Conservation (phyloP, 2,329 filamentous ascomycete genomes). For the Pseudogymnoascus sp. region DNA sequence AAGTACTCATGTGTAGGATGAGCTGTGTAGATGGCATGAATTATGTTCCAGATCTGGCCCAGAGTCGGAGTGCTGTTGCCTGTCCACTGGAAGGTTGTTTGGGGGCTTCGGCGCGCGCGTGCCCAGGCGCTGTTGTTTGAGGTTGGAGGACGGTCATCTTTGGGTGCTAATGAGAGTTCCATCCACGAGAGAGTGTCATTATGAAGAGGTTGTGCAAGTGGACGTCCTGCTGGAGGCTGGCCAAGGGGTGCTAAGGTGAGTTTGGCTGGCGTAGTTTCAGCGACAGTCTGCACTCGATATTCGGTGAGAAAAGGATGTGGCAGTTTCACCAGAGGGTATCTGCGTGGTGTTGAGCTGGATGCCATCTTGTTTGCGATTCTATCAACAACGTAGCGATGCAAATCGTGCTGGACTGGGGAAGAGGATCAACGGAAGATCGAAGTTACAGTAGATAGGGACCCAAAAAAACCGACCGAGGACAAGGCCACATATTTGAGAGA, state of each 20-base stretch:
- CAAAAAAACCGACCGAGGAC: background rate
- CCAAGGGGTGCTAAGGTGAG: slow-evolving; percentile 13
- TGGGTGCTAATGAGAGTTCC: slow-evolving; percentile 21
- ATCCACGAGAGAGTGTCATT: slow-evolving; percentile 23
- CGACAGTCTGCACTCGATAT: slow-evolving; percentile 16
- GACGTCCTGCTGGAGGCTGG: slow-evolving; percentile 11
- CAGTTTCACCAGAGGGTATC: slow-evolving; percentile 17
- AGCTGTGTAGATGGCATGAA: slow-evolving; percentile 30
- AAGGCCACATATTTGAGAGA: background rate
- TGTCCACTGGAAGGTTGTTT: slow-evolving; percentile 29
- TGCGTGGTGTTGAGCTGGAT: slow-evolving; percentile 11
- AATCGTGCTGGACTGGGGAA: background rate
- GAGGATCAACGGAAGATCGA: background rate
- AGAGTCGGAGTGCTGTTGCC: slow-evolving; percentile 24
- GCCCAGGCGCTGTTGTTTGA: slow-evolving; percentile 33
- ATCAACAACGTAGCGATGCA: slow-evolving; percentile 2
- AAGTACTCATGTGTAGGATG: slow-evolving; percentile 28
- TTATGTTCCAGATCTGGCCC: slow-evolving; percentile 31
- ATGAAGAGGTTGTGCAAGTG: slow-evolving; percentile 23
- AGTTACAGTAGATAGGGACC: background rate
- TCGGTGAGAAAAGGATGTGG: slow-evolving; percentile 18
- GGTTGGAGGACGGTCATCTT: slow-evolving; percentile 17
- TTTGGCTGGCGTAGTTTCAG: slow-evolving; percentile 12
- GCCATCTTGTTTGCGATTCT: background rate
- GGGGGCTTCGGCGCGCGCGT: slow-evolving; percentile 24